Conservation (phyloP, 2,329 filamentous ascomycete genomes). For the Sporothrix phasma region DNA sequence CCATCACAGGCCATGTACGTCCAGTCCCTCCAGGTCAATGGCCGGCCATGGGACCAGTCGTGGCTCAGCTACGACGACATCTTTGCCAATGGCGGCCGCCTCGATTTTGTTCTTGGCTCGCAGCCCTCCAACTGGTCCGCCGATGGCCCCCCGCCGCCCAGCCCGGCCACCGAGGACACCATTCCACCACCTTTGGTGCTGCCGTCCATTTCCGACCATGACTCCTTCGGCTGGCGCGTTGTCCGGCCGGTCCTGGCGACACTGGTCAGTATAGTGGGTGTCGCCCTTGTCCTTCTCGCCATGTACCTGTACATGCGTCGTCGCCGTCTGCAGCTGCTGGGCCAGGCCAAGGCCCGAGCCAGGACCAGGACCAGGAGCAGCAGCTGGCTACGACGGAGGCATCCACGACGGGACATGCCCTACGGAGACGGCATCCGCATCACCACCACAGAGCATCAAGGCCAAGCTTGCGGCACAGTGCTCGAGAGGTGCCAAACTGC, state of each 20-base stretch:
- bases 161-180: not conserved
- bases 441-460: no score
- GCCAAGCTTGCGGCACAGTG: no score
- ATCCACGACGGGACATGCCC: no score
- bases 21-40: conserved; percentile 57
- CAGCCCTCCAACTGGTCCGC: conserved; percentile 40
- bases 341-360: no score
- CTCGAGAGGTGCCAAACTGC: not conserved
- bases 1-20: conserved; percentile 41
- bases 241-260: not conserved
- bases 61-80: conserved; percentile 60
- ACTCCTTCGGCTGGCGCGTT: not conserved
- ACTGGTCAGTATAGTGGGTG: not conserved
- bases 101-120: conserved; percentile 54
- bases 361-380: not conserved
- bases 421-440: not conserved
- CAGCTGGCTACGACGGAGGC: not conserved
- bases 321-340: not conserved
- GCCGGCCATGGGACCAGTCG: conserved; percentile 47
- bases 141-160: not conserved
- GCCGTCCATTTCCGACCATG: not conserved
- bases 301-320: not conserved
- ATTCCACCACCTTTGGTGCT: not conserved
- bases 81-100: conserved; percentile 50
- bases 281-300: not conserved